phyloP scores from a whole-genome alignment of 1,284 basidiomycete genomes.

The Lignosus rhinocerotis region DNA sequence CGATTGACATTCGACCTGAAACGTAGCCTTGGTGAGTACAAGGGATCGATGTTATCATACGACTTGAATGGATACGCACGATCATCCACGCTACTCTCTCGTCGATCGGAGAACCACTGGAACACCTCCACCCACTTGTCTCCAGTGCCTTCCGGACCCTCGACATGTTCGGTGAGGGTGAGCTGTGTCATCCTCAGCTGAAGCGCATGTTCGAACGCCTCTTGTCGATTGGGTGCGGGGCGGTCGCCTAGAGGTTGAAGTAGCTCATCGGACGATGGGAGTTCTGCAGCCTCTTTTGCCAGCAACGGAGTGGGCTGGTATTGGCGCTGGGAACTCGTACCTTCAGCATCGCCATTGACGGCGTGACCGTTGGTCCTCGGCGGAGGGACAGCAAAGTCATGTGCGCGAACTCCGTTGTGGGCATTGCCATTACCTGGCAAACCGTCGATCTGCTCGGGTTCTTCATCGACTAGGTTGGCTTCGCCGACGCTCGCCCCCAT shows the following conservation, averaged over 20 bases:
- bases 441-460: conserved; percentile 24
- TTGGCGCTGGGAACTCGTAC: background rate
- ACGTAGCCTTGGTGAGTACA: too few species aligned
- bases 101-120: conserved; percentile 74
- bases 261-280: conserved; percentile 52
- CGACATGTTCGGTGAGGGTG: conserved; percentile 79
- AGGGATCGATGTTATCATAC: too few species aligned
- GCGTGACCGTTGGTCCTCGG: conserved; percentile 9
- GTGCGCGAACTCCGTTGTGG: conserved; percentile 21
- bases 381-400: conserved; percentile 24
- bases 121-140: conserved; percentile 86
- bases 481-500: conserved; percentile 58
- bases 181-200: conserved; percentile 89
- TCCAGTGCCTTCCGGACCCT: conserved; percentile 86
- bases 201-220: conserved; percentile 77
- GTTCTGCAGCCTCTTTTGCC: conserved; percentile 32
- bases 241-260: conserved; percentile 56
- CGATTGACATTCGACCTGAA: conserved; percentile 33
- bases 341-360: conserved; percentile 9
- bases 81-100: conserved; percentile 42
- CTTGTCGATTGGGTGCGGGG: conserved; percentile 52
- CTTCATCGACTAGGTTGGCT: conserved; percentile 42
- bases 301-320: conserved; percentile 33
- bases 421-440: conserved; percentile 11
- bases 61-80: conserved; percentile 29